Base-by-base conservation (phyloP, 495 filamentous ascomycete genomes). In the Aspergillus affinis region DNA sequence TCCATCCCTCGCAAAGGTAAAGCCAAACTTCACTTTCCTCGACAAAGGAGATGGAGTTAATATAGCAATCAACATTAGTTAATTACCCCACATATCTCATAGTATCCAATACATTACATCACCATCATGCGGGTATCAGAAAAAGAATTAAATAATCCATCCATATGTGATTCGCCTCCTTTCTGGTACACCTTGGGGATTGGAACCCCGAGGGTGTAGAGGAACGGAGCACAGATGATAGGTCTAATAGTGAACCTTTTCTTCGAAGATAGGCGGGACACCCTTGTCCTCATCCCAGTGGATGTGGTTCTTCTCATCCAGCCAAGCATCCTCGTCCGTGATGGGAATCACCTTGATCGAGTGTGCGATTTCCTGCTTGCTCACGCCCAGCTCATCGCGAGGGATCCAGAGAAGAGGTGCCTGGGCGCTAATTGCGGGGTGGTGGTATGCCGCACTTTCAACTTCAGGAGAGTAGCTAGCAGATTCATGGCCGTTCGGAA, bases 381-480 rank as follows among this genome's bases (percentile, higher is more conserved):
- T 89, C 46, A 96, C 81, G 51, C 93, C 93, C 58, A 87, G 77
- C 1, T 80, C 72, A 66, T 97, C 93, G 51, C 81, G 79, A 6
- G 92, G 90, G 58, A 97, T 87, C 93, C 93, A 97, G 27, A 97
- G 78, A 45, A 93, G 72, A 21, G 90, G 89, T 1, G 86, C 79
- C 57, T 76, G 69, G 10, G 85, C 79, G 10, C 65, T 84, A 58
- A 95, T 82, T 6, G 85, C 78, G 3, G 93, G 92, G 54, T 93
- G 86, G 72, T 82, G 81, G 76, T 96, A 97, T 1, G 91, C 92
- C 55, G 91, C 81, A 1, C 74, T 71, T 70, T 86, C 86, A 4
- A 82, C 72, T 48, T 88, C 84, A 0, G 81, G 78, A 0, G 82
- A 48, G 63, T 95, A 95, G 13, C 74, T 51, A 12, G 72, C 61